phyloP scores from a whole-genome alignment of 1,284 basidiomycete genomes.

The Boletus semigastroideus region DNA sequence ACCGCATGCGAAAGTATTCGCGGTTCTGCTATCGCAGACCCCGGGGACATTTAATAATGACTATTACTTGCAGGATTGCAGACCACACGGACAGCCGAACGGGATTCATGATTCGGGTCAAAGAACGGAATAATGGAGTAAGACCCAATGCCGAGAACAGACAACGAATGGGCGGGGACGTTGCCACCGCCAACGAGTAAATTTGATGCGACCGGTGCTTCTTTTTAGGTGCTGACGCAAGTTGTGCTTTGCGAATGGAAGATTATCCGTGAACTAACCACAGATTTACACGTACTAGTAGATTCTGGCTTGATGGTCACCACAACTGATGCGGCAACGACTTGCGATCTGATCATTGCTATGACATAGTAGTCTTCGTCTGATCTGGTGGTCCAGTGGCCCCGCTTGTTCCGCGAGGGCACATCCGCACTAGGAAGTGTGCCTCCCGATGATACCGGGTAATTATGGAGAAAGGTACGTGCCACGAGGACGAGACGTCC shows the following conservation, averaged over 20 bases:
- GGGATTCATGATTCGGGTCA: background rate
- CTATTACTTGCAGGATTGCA: too few species aligned
- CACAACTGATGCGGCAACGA: too few species aligned
- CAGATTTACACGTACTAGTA: too few species aligned
- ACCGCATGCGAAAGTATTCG: background rate
- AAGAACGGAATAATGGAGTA: background rate
- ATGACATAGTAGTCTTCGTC: too few species aligned
- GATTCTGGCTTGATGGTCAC: too few species aligned
- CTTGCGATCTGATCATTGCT: too few species aligned
- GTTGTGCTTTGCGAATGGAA: background rate
- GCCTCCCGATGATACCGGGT: background rate
- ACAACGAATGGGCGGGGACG: background rate
- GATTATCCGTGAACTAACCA: too few species aligned
- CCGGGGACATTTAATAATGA: background rate
- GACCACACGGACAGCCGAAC: background rate
- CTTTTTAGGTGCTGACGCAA: background rate
- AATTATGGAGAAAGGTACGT: background rate
- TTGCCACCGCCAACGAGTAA: background rate
- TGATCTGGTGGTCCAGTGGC: background rate
- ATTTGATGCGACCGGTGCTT: background rate
- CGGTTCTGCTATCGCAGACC: slow-evolving; percentile 3
- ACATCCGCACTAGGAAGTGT: background rate
- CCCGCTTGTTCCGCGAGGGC: background rate
- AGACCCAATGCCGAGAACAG: background rate
- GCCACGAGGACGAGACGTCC: background rate